Evolutionary conservation across 495 filamentous ascomycete species (phyloP).

Genomic region (Penicillium herquei): DNA sequence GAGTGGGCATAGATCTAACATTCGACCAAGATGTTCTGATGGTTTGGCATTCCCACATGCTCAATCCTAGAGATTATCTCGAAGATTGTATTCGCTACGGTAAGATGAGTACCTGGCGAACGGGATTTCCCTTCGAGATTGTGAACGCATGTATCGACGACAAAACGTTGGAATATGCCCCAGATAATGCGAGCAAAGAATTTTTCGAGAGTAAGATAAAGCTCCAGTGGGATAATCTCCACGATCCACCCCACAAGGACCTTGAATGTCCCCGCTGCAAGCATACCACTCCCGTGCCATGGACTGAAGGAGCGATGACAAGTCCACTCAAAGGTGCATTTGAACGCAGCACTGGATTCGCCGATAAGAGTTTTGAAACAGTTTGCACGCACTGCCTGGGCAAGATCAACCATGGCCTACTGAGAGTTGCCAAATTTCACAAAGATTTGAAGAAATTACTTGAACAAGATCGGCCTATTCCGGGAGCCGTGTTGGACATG

Average conservation of each 20-base stretch:
- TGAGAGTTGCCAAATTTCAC: constrained; percentile 55
- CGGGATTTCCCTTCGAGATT: constrained; percentile 67
- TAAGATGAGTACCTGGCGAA: constrained; percentile 57
- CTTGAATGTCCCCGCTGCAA: constrained; percentile 59
- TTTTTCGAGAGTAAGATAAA: constrained; percentile 53
- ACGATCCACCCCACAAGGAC: constrained; percentile 47
- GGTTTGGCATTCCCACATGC: constrained; percentile 84
- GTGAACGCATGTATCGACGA: constrained; percentile 63
- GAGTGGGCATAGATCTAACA: constrained; percentile 2
- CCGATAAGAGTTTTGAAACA: constrained; percentile 54
- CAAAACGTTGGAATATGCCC: constrained; percentile 58
- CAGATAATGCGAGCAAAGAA: constrained; percentile 40
- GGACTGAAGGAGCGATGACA: constrained; percentile 23
- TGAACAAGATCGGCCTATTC: constrained; percentile 48
- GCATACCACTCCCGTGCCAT: constrained; percentile 12
- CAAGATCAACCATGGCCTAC: constrained; percentile 48
- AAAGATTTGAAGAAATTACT: constrained; percentile 49
- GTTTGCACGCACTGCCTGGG: constrained; percentile 45
- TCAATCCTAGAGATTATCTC: constrained; percentile 73
- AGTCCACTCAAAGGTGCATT: constrained; percentile 13
- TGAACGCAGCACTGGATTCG: constrained; percentile 49
- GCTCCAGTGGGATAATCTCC: constrained; percentile 56
- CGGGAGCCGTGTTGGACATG: constrained; percentile 55
- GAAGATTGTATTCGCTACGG: constrained; percentile 72
- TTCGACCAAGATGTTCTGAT: constrained; percentile 66